These are phyloP conservation scores for Fusarium sublunatum DNA, from an alignment of 2,329 filamentous ascomycete genomes.

Conservation along the genomic window DNA sequence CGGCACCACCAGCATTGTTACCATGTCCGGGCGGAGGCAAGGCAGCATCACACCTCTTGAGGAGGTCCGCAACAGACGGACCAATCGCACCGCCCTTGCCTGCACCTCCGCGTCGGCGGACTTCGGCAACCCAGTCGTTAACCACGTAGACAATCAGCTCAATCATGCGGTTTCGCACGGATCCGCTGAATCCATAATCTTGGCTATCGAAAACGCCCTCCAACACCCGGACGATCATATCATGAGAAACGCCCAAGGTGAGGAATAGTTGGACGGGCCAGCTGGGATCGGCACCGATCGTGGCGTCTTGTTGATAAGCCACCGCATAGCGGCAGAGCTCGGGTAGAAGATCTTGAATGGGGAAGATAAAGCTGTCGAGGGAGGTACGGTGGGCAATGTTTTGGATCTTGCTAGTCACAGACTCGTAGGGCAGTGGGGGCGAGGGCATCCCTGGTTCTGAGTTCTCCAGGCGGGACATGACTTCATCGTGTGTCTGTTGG, in stretches of 20 bases:
- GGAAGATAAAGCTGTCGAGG: constrained; percentile 74
- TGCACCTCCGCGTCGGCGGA: constrained; percentile 59
- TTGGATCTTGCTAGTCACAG: constrained; percentile 71
- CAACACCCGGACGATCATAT: constrained; percentile 66
- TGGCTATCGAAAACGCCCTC: constrained; percentile 69
- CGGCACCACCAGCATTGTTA: constrained; percentile 58
- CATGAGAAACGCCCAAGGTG: constrained; percentile 65
- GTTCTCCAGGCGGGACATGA: constrained; percentile 57
- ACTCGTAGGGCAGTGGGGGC: constrained; percentile 73
- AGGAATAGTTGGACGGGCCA: constrained; percentile 70
- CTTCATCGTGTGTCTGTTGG: constrained; percentile 73
- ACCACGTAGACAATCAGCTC: constrained; percentile 65
- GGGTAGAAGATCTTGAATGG: constrained; percentile 69
- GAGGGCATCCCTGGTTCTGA: constrained; percentile 55
- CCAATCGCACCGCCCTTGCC: constrained; percentile 55
- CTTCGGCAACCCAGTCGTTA: constrained; percentile 61
- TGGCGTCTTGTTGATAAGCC: constrained; percentile 67
- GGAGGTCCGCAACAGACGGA: constrained; percentile 61
- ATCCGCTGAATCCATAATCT: constrained; percentile 68
- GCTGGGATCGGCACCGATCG: constrained; percentile 65
- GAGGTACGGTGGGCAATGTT: constrained; percentile 73
- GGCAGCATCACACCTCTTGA: constrained; percentile 62
- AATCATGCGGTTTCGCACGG: constrained; percentile 61
- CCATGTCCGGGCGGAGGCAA: constrained; percentile 55
- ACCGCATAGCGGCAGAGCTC: constrained; percentile 72